Conservation (phyloP, 495 filamentous ascomycete species). For the Daldinia loculata region DNA sequence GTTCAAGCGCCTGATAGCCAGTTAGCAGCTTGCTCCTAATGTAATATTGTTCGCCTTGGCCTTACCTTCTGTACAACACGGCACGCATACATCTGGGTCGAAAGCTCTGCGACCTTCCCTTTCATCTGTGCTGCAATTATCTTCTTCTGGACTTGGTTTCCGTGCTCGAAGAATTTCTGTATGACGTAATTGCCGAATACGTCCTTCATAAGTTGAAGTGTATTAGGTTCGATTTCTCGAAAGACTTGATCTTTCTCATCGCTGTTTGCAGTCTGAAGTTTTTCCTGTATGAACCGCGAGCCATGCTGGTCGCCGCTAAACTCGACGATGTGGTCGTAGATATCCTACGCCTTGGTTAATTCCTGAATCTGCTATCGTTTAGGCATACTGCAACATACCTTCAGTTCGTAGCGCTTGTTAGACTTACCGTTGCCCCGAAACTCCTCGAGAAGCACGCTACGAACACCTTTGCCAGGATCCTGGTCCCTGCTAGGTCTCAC, state of each 20-base stretch:
- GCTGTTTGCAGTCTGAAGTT: conserved; percentile 92
- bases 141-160: conserved; percentile 92
- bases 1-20: conserved; percentile 78
- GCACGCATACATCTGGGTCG: conserved; percentile 92
- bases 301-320: conserved; percentile 96
- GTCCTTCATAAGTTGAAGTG: conserved; percentile 90
- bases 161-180: conserved; percentile 97
- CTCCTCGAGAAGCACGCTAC: conserved; percentile 80
- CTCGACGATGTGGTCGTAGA: conserved; percentile 89
- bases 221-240: conserved; percentile 82
- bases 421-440: conserved; percentile 80
- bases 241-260: conserved; percentile 98
- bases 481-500: conserved; percentile 67
- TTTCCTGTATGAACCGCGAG: conserved; percentile 94
- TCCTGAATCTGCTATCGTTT: neutral
- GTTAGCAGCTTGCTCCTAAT: neutral
- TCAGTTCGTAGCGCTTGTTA: conserved; percentile 83
- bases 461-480: conserved; percentile 68
- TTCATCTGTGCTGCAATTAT: conserved; percentile 86
- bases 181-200: conserved; percentile 99
- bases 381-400: conserved; percentile 58
- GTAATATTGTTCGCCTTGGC: neutral
- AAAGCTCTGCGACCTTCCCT: conserved; percentile 78
- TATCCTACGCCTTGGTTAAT: conserved; percentile 64
- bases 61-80: conserved; percentile 92